Evolutionary conservation across 805 yeast genomes (phyloP).

Genomic region (Ogataea kodamae): DNA sequence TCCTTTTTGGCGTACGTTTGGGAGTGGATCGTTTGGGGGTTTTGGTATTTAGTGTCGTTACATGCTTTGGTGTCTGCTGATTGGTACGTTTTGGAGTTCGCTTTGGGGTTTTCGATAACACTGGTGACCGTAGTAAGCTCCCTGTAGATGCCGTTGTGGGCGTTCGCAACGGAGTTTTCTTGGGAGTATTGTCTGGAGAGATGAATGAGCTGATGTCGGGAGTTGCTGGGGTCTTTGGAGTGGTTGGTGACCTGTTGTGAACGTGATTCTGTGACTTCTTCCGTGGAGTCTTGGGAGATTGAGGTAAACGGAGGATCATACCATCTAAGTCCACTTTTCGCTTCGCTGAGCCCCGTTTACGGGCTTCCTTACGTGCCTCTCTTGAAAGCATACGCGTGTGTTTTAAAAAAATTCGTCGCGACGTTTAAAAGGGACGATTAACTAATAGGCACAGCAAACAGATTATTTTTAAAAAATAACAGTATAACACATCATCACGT

Average conservation of each 20-base stretch:
- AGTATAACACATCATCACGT: conserved; percentile 1
- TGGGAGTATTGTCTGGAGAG: conserved; percentile 12
- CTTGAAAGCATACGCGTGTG: conserved; percentile 23
- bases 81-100: conserved; percentile 6
- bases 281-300: conserved; percentile 7
- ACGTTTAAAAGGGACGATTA: conserved; percentile 3
- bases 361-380: conserved; percentile 28
- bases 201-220: conserved; percentile 21
- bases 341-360: conserved; percentile 32
- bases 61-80: conserved; percentile 5
- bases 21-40: conserved; percentile 3
- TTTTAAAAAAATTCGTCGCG: conserved; percentile 3
- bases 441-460: conserved; percentile 10
- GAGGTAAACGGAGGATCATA: conserved; percentile 21
- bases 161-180: conserved; percentile 1
- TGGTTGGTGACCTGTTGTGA: conserved; percentile 4
- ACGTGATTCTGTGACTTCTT: background rate
- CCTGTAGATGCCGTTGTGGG: no score
- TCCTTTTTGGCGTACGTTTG: conserved; percentile 2
- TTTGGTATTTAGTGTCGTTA: conserved; percentile 6
- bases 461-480: conserved; percentile 5
- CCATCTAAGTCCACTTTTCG: conserved; percentile 26
- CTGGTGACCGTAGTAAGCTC: no score
- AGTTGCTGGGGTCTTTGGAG: conserved; percentile 10
- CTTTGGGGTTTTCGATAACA: conserved; percentile 8